Base-by-base conservation (phyloP, 495 filamentous ascomycete species). In the Neurospora sp. region DNA sequence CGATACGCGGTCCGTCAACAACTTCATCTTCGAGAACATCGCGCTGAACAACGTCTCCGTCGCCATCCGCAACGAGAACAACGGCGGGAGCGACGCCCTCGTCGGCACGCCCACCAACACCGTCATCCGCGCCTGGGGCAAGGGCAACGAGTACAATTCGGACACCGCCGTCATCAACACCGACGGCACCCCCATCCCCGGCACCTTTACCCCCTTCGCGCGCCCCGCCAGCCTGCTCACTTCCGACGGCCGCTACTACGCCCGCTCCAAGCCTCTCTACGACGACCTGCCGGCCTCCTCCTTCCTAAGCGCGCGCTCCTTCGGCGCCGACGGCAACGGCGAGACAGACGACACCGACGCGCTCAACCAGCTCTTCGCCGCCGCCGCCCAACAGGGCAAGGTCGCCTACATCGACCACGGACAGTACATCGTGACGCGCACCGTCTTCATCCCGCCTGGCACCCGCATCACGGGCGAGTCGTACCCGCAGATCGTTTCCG, bases 401-500 rank as follows among this genome's bases (percentile, higher is more conserved):
- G 84, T 98, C 46, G 89, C 95, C 62, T 97, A 91, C 84, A 92
- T 98, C 78, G 92, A 96, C 77, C 90, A 93, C 72, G 94, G 94
- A 27, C 88, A 90, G 35, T 98, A 97, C 82, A 83, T 92, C 18
- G 87, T 97, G 73, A 92, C 91, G 18, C 84, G 86, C 42, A 97
- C 94, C 4, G 80, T 98, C 76, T 86, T 89, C 75, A 87, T 98
- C 38, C 94, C 94, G 0, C 83, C 88, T 39, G 86, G 89, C 69
- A 89, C 91, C 73, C 84, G 84, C 70, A 94, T 98, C 77, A 88
- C 90, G 5, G 94, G 94, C 72, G 94, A 98, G 76, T 88, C 92
- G 70, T 96, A 92, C 87, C 84, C 95, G 37, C 90, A 97, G 75
- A 94, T 98, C 89, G 91, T 93, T 41, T 88, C 89, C 4, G 91